Base-by-base conservation (phyloP, 163 green algal genomes). In the Botryococcus braunii region DNA sequence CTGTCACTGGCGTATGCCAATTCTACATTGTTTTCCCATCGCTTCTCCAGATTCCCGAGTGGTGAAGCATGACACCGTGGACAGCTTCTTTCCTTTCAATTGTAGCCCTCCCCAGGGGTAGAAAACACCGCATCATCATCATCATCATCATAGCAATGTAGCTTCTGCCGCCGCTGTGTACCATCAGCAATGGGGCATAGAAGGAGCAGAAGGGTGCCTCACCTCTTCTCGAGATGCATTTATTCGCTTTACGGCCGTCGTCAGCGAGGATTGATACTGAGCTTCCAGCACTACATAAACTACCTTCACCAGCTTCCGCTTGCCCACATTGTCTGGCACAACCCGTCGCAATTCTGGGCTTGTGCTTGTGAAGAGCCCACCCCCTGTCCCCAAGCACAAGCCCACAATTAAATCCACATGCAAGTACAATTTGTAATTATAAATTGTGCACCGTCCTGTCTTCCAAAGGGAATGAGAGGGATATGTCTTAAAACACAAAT, bases 261-360 rank as follows among this genome's bases (percentile, higher is more conserved):
- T 81, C 6, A 99, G 71, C 4, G 88, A 78, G 27, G 86, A 91
- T 81, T 99, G 94, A 82, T 99, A 99, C 81, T 99, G 94, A 6
- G 94, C 89, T 83, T 99, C 94, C 61, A 99, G 83, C 60, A 99
- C 91, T 35, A 94, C 88, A 76, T 99, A 99, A 66, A 98, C 93
- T n/a, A 99, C 69, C 82, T 97, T 97, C 13, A 99, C 76, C 68
- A 79, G 82, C 1, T 82, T 83, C 48, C 89, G 84, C 9, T 86
- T 85, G 38, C 84, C 80, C 35, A 84, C 69, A 32, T 75, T 68
- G 2, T 94, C 84, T 27, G 94, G 94, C 8, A 90, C 66, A 39
- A 99, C 87, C 17, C 93, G 82, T 11, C 94, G 85, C 17, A 88
- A 72, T 77, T 97, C 89, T 29, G 94, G 94, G 80, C 92, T 71